A percentile compares a stretch with the other conserved stretches of the same genome.
These are phyloP conservation scores for Trichoderma guizhouense DNA, from an alignment of 2,329 filamentous ascomycete species.

Conservation along the genomic window DNA sequence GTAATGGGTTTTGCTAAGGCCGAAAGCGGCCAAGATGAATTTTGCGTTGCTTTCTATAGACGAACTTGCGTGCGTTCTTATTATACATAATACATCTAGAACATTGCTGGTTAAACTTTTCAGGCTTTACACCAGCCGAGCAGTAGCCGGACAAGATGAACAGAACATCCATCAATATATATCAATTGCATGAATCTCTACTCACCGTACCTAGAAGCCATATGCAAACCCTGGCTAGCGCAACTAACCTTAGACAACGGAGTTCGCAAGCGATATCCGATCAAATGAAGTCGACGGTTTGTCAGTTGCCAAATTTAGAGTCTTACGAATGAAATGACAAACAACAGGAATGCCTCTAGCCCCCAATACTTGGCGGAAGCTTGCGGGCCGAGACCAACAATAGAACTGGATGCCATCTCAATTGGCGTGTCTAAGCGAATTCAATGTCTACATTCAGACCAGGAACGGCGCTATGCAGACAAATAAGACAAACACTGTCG, in stretches of 20 bases:
- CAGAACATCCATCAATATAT: neutral
- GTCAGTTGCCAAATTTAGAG: neutral
- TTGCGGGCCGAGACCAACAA: neutral
- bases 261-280: neutral
- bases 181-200: neutral
- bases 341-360: neutral
- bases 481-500: neutral
- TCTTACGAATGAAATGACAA: neutral
- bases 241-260: neutral
- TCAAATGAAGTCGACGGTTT: neutral
- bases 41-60: neutral
- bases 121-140: neutral
- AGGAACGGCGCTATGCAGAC: neutral
- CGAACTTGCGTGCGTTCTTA: neutral
- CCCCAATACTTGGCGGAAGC: neutral
- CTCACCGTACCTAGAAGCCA: neutral
- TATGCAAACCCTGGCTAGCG: neutral
- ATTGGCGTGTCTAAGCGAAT: neutral
- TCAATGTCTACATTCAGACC: neutral
- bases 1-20: neutral
- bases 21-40: neutral
- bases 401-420: neutral
- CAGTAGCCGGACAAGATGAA: neutral
- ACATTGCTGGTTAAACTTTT: neutral
- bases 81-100: neutral